These are phyloP conservation scores for Bothriochloa decipiens DNA, from an alignment of 176 grass and related monocot genomes.

Conservation along the genomic window DNA sequence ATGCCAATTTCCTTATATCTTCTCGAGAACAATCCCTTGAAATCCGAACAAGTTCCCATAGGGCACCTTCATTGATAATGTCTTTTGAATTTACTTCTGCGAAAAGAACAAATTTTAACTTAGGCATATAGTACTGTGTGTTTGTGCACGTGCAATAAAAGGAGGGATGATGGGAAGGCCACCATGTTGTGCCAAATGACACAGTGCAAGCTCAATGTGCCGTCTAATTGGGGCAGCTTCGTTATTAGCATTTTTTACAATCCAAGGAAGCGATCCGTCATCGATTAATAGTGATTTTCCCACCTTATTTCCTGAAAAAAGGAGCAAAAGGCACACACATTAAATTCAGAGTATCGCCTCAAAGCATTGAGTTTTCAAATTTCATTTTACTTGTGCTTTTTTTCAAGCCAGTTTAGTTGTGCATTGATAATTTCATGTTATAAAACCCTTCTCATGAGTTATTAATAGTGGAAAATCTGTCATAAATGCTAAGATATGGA, in stretches of 20 bases:
- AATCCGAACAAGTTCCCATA: conserved; percentile 98
- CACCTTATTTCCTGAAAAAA: conserved; percentile 74
- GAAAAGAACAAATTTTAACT: conserved; percentile 31
- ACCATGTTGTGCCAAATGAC: conserved; percentile 99
- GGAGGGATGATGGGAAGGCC: background rate
- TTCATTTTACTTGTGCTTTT: background rate
- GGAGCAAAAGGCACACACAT: background rate
- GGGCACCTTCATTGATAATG: conserved; percentile 79
- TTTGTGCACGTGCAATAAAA: background rate
- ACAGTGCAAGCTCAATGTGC: conserved; percentile 93
- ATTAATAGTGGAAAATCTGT: background rate
- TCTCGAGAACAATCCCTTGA: conserved; percentile 95
- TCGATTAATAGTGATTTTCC: conserved; percentile 88
- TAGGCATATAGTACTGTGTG: conserved; percentile 3
- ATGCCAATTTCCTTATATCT: conserved; percentile 85
- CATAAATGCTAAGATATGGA: background rate
- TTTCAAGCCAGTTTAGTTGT: background rate
- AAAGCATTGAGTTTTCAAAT: background rate
- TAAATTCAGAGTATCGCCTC: background rate
- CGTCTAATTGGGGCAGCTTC: conserved; percentile 96
- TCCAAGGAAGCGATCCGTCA: conserved; percentile 94
- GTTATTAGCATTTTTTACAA: conserved; percentile 95
- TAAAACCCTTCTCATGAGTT: background rate
- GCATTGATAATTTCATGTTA: background rate
- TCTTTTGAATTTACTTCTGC: conserved; percentile 92